Evolutionary conservation across 2,329 filamentous ascomycete species (phyloP).

Genomic region (Zelopaecilomyces penicillatus): DNA sequence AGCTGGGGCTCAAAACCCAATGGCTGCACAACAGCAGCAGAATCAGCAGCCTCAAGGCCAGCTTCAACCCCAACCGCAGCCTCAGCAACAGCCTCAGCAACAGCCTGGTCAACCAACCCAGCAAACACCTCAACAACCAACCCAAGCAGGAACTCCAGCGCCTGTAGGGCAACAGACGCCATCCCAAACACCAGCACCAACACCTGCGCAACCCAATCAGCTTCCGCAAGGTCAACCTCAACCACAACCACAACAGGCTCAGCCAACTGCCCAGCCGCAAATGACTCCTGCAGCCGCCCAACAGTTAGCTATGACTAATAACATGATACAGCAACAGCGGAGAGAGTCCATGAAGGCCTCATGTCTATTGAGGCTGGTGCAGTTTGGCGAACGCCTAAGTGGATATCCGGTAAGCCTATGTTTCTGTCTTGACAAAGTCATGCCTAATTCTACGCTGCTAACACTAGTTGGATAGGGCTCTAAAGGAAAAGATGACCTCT

Average conservation of each 20-base stretch:
- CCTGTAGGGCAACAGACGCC: constrained; percentile 38
- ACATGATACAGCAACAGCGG: constrained; percentile 38
- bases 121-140: constrained; percentile 37
- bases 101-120: constrained; percentile 22
- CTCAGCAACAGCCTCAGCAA: constrained; percentile 28
- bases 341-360: constrained; percentile 46
- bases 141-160: constrained; percentile 33
- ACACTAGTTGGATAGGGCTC: constrained; percentile 32
- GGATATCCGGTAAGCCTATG: constrained; percentile 40
- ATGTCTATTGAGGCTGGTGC: constrained; percentile 51
- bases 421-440: constrained; percentile 1
- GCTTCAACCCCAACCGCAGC: constrained; percentile 21
- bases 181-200: constrained; percentile 36
- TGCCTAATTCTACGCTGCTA: neutral
- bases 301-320: constrained; percentile 26
- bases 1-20: constrained; percentile 20
- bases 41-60: constrained; percentile 20
- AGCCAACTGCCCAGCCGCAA: constrained; percentile 20
- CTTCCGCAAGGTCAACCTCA: constrained; percentile 25
- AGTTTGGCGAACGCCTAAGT: constrained; percentile 55
- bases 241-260: constrained; percentile 22
- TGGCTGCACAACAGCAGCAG: constrained; percentile 22
- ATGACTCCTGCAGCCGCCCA: constrained; percentile 25
- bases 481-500: constrained; percentile 58
- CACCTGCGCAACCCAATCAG: constrained; percentile 25